phyloP scores from a whole-genome alignment of 2,329 filamentous ascomycete species.

The Colletotrichum ledebouriae region DNA sequence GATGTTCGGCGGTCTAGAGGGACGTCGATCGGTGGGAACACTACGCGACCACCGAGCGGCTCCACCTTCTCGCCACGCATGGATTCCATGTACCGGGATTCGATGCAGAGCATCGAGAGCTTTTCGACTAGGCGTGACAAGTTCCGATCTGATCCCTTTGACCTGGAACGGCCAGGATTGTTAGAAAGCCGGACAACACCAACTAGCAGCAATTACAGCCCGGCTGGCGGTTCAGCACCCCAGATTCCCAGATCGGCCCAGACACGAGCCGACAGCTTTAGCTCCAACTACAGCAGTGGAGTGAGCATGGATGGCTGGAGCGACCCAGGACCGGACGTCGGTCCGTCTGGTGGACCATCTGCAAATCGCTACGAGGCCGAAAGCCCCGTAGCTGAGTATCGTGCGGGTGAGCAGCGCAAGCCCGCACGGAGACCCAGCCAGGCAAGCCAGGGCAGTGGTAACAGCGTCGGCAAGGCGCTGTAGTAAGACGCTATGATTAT shows the following conservation, averaged over 20 bases:
- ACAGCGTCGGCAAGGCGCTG: constrained; percentile 43
- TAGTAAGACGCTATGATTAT: constrained; percentile 5
- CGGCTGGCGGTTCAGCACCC: constrained; percentile 41
- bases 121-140: constrained; percentile 64
- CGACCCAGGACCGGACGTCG: constrained; percentile 68
- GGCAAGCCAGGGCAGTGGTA: constrained; percentile 38
- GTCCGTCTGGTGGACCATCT: constrained; percentile 49
- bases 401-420: constrained; percentile 39
- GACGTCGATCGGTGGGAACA: constrained; percentile 54
- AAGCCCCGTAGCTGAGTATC: constrained; percentile 45
- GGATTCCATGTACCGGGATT: constrained; percentile 59
- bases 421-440: constrained; percentile 29
- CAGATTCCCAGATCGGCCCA: constrained; percentile 50
- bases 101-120: constrained; percentile 55
- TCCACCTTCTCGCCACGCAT: constrained; percentile 45
- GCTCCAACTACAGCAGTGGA: constrained; percentile 65
- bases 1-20: constrained; percentile 64
- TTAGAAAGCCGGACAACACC: constrained; percentile 51
- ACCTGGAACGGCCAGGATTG: constrained; percentile 69
- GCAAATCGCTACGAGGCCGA: constrained; percentile 46
- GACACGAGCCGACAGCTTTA: constrained; percentile 55
- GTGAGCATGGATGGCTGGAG: constrained; percentile 63
- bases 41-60: constrained; percentile 47
- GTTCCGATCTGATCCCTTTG: constrained; percentile 75
- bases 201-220: constrained; percentile 49